Conservation (phyloP, 2,329 filamentous ascomycete genomes). For the Hypomyces perniciosus region DNA sequence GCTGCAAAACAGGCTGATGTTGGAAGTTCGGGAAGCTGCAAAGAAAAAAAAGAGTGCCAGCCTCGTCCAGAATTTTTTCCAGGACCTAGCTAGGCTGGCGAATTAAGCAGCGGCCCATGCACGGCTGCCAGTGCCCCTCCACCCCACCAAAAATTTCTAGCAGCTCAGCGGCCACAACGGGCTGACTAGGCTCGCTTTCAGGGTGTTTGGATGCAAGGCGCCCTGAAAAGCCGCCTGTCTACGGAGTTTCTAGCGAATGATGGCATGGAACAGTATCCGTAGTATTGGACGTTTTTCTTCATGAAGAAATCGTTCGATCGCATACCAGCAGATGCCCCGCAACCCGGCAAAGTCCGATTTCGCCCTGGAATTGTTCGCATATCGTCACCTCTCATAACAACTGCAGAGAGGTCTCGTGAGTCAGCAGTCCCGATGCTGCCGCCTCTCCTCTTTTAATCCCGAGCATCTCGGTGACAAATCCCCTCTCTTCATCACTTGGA, state of each 20-base stretch:
- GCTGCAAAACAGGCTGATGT: conserved; percentile 11
- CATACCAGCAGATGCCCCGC: no score
- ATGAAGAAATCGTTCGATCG: no score
- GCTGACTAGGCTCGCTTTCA: no score
- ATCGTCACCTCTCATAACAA: not conserved
- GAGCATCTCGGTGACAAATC: not conserved
- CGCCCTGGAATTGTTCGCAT: not conserved
- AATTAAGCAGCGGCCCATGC: conserved; percentile 32
- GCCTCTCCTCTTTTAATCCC: not conserved
- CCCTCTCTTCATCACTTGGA: no score
- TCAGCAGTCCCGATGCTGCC: not conserved
- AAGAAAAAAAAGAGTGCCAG: conserved; percentile 26
- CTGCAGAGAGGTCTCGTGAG: not conserved
- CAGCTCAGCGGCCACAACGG: not conserved
- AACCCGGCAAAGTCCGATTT: not conserved
- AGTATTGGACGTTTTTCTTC: no score
- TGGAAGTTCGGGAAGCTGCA: conserved; percentile 6
- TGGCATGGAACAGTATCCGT: no score
- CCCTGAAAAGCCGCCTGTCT: no score
- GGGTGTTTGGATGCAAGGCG: no score
- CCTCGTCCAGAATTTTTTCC: conserved; percentile 29
- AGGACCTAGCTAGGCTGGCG: conserved; percentile 13
- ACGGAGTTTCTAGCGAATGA: no score
- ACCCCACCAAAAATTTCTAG: conserved; percentile 17
- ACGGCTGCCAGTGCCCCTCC: conserved; percentile 22